Evolutionary conservation across 352 stramenopile species (phyloP).

Genomic region (Globisporangium viniferum): DNA sequence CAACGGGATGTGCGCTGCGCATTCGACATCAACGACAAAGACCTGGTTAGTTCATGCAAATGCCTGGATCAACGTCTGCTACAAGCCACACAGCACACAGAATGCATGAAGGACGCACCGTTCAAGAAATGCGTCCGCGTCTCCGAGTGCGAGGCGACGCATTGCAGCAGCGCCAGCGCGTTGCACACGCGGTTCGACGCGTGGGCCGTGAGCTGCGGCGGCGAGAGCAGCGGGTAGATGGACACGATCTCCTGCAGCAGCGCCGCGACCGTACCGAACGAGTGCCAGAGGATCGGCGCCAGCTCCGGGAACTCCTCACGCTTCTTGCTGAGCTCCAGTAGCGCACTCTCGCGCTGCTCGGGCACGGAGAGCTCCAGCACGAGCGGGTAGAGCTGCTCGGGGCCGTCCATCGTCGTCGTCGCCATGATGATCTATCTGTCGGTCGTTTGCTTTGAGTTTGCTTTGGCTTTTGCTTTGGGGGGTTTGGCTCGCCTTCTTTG

Average conservation of each 20-base stretch:
- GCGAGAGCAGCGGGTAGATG: conserved; percentile 97
- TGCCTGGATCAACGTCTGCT: background rate
- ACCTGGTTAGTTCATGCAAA: background rate
- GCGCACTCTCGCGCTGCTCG: conserved; percentile 94
- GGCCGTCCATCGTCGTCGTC: conserved; percentile 38
- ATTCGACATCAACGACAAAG: background rate
- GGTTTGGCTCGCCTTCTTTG: background rate
- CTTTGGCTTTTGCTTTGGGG: background rate
- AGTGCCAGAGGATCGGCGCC: conserved; percentile 98
- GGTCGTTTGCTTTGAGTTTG: too few relatives aligned
- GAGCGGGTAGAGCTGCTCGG: conserved; percentile 84
- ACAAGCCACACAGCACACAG: background rate
- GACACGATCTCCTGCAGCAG: conserved; percentile 98
- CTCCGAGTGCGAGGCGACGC: conserved; percentile 96
- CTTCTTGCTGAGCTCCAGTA: conserved; percentile 99
- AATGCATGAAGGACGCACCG: conserved; percentile 32
- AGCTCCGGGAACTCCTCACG: conserved; percentile 97
- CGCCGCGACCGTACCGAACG: conserved; percentile 95
- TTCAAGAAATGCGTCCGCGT: conserved; percentile 97
- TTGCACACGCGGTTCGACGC: conserved; percentile 98
- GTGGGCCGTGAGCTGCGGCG: conserved; percentile 95
- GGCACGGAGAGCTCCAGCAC: conserved; percentile 93
- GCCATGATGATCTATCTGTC: background rate
- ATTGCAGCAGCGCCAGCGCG: conserved; percentile 97
- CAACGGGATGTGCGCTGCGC: conserved; percentile 93